Evolutionary conservation across 2,329 filamentous ascomycete species (phyloP), one percentile per base, ranked within the genome.

Genomic region (Cytospora paraplurivora): DNA sequence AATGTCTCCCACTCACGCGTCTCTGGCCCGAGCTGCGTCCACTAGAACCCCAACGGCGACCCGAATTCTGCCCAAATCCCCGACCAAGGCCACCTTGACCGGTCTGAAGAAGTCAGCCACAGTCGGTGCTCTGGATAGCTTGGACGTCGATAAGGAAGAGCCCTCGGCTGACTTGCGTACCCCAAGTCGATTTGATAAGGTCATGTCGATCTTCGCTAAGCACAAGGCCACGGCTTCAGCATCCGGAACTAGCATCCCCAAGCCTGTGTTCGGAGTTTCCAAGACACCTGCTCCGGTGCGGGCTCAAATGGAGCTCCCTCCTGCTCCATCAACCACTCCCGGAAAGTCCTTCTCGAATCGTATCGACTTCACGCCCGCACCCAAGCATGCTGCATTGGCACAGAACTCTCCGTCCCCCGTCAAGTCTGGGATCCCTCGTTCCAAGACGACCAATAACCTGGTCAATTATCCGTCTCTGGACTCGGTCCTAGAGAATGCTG

Each of bases 1-100:
- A 35, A 85, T 88, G 75, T 96, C 91, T 7, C 92, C 93, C 0
- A 95, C 91, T 10, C 92, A 92, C 73, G 80, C 91, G 8, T 92
- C 90, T 1, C 75, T 91, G 58, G 85, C 87, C 38, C 87, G 88
- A 51, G 77, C 82, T 54, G 76, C 82, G 61, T 86, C 81, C 68
- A 77, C 78, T 59, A 87, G 85, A 71, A 78, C 81, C 8, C 76
- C 84, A 52, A 84, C 81, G 59, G 78, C 78, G 35, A 27, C 57
- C 44, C 65, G 63, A 27, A 27, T 81, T 78, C 19, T 81, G 72
- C 79, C 83, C 35, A 84, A 81, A 55, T 85, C 85, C 11, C 76
- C 85, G 10, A 82, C 81, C 32, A 87, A 84, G 70, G 78, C 79
- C 19, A 75, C 76, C 34, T 65, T 79, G 27, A 68, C 71, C 21